Evolutionary conservation across 352 stramenopile genomes (phyloP).

Genomic region (Phytophthora ramorum): DNA sequence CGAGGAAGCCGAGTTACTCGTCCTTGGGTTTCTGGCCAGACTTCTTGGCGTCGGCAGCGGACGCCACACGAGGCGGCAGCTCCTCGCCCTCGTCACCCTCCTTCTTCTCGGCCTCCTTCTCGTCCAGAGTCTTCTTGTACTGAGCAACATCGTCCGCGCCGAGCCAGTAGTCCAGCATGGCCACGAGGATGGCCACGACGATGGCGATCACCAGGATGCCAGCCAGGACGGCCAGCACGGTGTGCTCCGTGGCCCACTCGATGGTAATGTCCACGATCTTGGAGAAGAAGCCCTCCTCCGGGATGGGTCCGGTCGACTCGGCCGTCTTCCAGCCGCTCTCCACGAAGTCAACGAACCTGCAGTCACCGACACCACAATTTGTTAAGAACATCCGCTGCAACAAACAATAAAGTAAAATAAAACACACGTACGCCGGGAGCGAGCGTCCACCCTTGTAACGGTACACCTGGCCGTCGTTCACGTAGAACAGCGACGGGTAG

Average conservation of each 20-base stretch:
- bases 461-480: conserved; percentile 79
- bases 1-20: conserved; percentile 42
- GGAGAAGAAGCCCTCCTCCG: conserved; percentile 68
- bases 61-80: conserved; percentile 36
- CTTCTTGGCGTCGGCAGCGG: conserved; percentile 44
- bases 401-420: neutral
- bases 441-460: conserved; percentile 77
- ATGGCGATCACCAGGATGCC: conserved; percentile 68
- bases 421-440: conserved; percentile 59
- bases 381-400: neutral
- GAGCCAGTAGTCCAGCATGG: conserved; percentile 78
- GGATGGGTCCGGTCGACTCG: conserved; percentile 61
- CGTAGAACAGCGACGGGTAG: conserved; percentile 82
- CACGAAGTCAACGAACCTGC: conserved; percentile 65
- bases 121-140: conserved; percentile 55
- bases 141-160: conserved; percentile 66
- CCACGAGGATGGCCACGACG: conserved; percentile 72
- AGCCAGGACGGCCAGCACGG: conserved; percentile 61
- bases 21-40: conserved; percentile 53
- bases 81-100: conserved; percentile 17
- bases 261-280: conserved; percentile 66
- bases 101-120: conserved; percentile 35
- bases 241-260: conserved; percentile 78
- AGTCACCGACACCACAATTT: neutral
- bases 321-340: conserved; percentile 63